Evolutionary conservation across 495 filamentous ascomycete species (phyloP), one percentile per base, ranked within the genome.

Genomic region (Neurospora africana): DNA sequence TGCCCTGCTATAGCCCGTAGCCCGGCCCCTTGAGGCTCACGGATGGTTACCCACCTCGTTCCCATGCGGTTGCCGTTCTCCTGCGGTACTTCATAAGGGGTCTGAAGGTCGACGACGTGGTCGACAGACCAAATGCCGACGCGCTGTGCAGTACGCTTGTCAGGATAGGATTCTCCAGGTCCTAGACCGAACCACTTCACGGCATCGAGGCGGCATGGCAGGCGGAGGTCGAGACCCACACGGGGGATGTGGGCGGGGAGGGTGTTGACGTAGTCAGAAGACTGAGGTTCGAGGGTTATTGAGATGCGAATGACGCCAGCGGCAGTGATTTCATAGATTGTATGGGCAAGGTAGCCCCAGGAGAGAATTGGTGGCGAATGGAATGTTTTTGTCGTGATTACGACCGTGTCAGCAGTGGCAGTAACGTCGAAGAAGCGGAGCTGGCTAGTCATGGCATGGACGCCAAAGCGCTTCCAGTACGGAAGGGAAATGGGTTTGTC

Each of bases 31-130:
- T 71, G 69, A 23, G 67, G 37, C 19, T 72, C 70, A 27, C 35
- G 17, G 68, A 85, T 77, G 68, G 82, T 75, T 30, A 89, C 77
- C 86, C 87, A 90, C 21, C 84, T 74, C 4, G 85, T 87, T 23
- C 86, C 88, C 53, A 85, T 87, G n/a, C 88, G 79, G 71, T 91
- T 91, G 40, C 87, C 85, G 68, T 82, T 85, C 72, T 91, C 89
- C 71, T 91, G 89, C 0, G 89, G 89, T 38, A 86, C 85, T 47
- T 91, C 89, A 75, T 90, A 91, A 4, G 82, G 78, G 2, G 85
- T 85, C 70, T 85, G 84, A 53, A 91, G 82, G 5, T 85, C 79
- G 13, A 79, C 79, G 4, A 87, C 79, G 15, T 77, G 72, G 30
- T 73, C 71, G 4, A 78, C 80, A 6, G 76, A 73, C 79, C 86